phyloP scores from a whole-genome alignment of 306 rosid genomes.

The Coriaria nepalensis region DNA sequence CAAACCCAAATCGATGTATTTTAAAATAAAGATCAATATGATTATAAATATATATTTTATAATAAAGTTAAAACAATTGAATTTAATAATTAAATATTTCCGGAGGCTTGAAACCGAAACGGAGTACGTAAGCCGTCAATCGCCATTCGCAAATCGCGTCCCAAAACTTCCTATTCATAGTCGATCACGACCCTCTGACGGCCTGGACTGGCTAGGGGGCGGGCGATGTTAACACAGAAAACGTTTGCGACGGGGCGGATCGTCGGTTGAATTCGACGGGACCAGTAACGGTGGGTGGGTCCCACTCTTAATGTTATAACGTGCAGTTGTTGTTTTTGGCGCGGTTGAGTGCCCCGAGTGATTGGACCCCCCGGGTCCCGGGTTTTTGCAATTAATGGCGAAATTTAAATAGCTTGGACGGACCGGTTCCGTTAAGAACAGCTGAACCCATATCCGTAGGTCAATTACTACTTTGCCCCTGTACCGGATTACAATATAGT shows the following conservation, averaged over 20 bases:
- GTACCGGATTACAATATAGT: too few relatives aligned
- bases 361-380: not conserved
- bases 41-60: too few relatives aligned
- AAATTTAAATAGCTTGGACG: not conserved
- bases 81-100: constrained; percentile 8
- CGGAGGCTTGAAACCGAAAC: constrained; percentile 24
- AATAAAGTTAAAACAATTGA: too few relatives aligned
- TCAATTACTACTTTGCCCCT: not conserved
- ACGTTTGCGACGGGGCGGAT: constrained; percentile 1
- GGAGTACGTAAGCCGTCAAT: constrained; percentile 15
- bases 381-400: constrained; percentile 30
- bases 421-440: not conserved
- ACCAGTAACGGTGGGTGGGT: constrained; percentile 19
- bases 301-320: not conserved
- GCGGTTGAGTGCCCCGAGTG: constrained; percentile 16
- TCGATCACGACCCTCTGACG: constrained; percentile 2
- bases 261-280: constrained; percentile 12
- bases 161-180: not conserved
- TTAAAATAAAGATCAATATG: too few relatives aligned
- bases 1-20: too few relatives aligned
- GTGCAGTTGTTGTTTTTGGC: constrained; percentile 3
- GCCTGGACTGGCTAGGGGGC: not conserved
- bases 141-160: constrained; percentile 24
- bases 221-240: not conserved
- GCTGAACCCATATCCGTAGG: too few relatives aligned